Percentiles rank a stretch among this genome's conserved stretches.
These are phyloP conservation scores for Xeromyces bisporus DNA, from an alignment of 495 filamentous ascomycete genomes.

Conservation along the genomic window DNA sequence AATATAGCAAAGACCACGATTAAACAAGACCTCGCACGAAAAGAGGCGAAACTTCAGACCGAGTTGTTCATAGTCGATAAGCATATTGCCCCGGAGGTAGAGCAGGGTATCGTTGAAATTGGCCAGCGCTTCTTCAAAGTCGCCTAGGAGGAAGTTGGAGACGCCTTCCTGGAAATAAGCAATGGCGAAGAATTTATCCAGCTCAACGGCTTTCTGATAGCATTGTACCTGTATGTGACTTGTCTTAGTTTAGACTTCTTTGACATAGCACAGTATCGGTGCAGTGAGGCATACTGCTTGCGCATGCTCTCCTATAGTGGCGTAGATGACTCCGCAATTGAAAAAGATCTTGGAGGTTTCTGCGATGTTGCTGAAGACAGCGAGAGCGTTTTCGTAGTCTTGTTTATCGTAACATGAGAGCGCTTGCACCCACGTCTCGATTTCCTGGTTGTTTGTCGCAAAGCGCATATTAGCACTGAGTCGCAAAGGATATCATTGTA, in stretches of 20 bases:
- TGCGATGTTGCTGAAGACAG: slow-evolving; percentile 66
- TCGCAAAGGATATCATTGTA: too few relatives aligned
- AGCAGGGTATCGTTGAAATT: slow-evolving; percentile 98
- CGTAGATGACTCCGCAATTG: slow-evolving; percentile 97
- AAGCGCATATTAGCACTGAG: neutral
- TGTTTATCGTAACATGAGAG: slow-evolving; percentile 87
- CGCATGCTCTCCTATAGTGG: slow-evolving; percentile 90
- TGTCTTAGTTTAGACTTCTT: too few relatives aligned
- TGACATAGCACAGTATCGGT: too few relatives aligned
- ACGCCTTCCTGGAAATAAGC: slow-evolving; percentile 98
- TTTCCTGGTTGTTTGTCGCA: slow-evolving; percentile 49
- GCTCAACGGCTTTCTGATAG: slow-evolving; percentile 74
- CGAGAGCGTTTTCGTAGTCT: slow-evolving; percentile 77
- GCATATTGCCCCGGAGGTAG: slow-evolving; percentile 87
- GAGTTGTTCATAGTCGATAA: slow-evolving; percentile 96
- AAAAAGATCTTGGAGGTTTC: slow-evolving; percentile 98
- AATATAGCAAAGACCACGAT: slow-evolving; percentile 92
- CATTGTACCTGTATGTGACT: slow-evolving; percentile 65
- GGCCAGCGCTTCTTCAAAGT: slow-evolving; percentile 92
- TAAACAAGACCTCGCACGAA: slow-evolving; percentile 97
- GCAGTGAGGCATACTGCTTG: slow-evolving; percentile 54
- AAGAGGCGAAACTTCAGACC: slow-evolving; percentile 91
- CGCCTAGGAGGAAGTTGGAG: slow-evolving; percentile 91
- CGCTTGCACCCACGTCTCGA: slow-evolving; percentile 94
- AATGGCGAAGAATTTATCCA: slow-evolving; percentile 90